Percentiles rank a stretch among this genome's conserved stretches.
phyloP scores from a whole-genome alignment of 225 moss, liverwort and hornwort species.

The Polytrichum commune region DNA sequence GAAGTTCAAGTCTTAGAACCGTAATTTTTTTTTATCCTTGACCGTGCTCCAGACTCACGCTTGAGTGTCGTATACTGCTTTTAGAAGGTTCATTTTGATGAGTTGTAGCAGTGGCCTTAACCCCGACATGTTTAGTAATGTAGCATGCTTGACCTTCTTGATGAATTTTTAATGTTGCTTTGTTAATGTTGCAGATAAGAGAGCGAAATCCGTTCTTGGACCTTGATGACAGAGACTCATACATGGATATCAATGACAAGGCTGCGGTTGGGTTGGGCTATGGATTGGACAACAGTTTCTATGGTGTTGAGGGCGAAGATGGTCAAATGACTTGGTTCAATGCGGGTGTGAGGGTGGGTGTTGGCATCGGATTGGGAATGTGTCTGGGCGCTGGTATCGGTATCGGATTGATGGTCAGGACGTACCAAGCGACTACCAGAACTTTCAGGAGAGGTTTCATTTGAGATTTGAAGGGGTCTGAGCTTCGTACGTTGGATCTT shows the following conservation, averaged over 20 bases:
- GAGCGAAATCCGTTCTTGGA: conserved; percentile 27
- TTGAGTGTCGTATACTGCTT: too few species aligned
- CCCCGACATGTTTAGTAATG: too few species aligned
- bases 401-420: conserved; percentile 54
- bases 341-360: conserved; percentile 61
- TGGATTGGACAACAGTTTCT: conserved; percentile 34
- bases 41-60: too few species aligned
- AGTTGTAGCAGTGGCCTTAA: too few species aligned
- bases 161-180: too few species aligned
- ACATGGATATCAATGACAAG: conserved; percentile 39
- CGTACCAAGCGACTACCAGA: conserved; percentile 56
- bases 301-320: conserved; percentile 54
- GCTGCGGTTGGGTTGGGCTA: conserved; percentile 30
- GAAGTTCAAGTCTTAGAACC: too few species aligned
- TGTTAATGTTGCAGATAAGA: conserved; percentile 23
- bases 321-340: conserved; percentile 67
- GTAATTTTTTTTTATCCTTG: too few species aligned
- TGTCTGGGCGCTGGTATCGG: conserved; percentile 60
- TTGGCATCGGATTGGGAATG: conserved; percentile 64
- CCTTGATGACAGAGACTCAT: conserved; percentile 11
- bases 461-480: conserved; percentile 8
- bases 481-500: too few species aligned
- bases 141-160: too few species aligned
- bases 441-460: conserved; percentile 52
- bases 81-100: too few species aligned